These are phyloP conservation scores for Globisporangium heterothallicum DNA, from an alignment of 352 stramenopile species.

Conservation along the genomic window DNA sequence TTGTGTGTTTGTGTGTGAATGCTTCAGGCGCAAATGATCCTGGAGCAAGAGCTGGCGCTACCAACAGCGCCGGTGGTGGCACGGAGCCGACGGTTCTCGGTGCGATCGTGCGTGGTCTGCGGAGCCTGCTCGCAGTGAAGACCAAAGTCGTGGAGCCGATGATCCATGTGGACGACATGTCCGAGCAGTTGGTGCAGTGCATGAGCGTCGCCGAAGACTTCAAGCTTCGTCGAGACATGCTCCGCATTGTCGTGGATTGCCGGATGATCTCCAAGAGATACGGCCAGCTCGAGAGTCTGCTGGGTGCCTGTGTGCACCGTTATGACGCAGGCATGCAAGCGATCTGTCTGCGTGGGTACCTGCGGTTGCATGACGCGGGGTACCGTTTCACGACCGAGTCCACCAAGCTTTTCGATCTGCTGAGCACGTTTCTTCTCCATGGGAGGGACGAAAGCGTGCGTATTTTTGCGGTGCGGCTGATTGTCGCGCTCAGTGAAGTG, in stretches of 20 bases:
- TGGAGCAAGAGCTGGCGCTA: slow-evolving; percentile 3
- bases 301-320: slow-evolving; percentile 44
- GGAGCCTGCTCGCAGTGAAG: slow-evolving; percentile 53
- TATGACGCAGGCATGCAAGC: slow-evolving; percentile 52
- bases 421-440: slow-evolving; percentile 26
- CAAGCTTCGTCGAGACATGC: slow-evolving; percentile 68
- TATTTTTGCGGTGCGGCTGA: slow-evolving; percentile 26
- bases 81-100: slow-evolving; percentile 45
- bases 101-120: slow-evolving; percentile 58
- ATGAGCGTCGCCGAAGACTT: slow-evolving; percentile 71
- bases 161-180: slow-evolving; percentile 78
- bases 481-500: slow-evolving; percentile 20
- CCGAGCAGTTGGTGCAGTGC: slow-evolving; percentile 72
- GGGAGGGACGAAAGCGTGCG: slow-evolving; percentile 24
- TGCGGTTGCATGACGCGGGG: slow-evolving; percentile 39
- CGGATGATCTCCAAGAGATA: slow-evolving; percentile 37
- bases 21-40: slow-evolving; percentile 14
- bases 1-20: neutral
- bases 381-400: slow-evolving; percentile 12
- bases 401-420: slow-evolving; percentile 30
- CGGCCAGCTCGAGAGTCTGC: slow-evolving; percentile 32
- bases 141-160: slow-evolving; percentile 63
- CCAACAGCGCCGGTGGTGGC: slow-evolving; percentile 19
- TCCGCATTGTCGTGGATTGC: slow-evolving; percentile 69
- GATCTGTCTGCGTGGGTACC: slow-evolving; percentile 49